A percentile compares a stretch with the other conserved stretches of the same genome.
Conservation (phyloP, 2,329 filamentous ascomycete species). For the Aureobasidium melanogenum region DNA sequence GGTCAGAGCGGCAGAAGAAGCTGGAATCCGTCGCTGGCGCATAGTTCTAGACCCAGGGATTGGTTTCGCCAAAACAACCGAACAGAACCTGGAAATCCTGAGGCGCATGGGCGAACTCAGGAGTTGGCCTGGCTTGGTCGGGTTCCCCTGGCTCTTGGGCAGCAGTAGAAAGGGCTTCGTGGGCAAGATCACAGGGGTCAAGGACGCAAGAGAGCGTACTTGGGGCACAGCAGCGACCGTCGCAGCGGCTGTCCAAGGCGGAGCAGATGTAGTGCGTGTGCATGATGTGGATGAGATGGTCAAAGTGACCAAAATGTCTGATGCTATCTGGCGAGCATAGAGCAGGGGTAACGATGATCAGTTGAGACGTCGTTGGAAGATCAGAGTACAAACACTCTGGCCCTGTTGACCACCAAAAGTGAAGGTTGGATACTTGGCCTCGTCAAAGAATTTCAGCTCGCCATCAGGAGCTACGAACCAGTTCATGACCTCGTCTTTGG, state of each 20-base stretch:
- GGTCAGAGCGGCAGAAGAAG: conserved; percentile 65
- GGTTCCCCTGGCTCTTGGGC: conserved; percentile 81
- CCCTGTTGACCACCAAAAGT: conserved; percentile 83
- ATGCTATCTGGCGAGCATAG: conserved; percentile 69
- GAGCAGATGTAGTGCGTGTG: conserved; percentile 84
- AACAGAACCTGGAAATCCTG: conserved; percentile 76
- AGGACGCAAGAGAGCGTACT: conserved; percentile 58
- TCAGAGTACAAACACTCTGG: conserved; percentile 79
- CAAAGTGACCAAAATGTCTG: conserved; percentile 75
- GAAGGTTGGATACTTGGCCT: conserved; percentile 76
- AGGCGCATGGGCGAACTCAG: conserved; percentile 59
- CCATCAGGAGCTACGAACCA: conserved; percentile 59
- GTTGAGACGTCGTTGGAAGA: conserved; percentile 48
- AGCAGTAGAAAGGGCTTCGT: conserved; percentile 86
- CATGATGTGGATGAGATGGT: conserved; percentile 86
- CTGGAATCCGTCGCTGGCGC: conserved; percentile 83
- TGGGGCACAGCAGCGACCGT: conserved; percentile 89
- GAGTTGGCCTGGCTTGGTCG: conserved; percentile 52
- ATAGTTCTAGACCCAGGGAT: conserved; percentile 91
- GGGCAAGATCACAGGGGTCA: conserved; percentile 68
- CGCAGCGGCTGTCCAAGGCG: conserved; percentile 73
- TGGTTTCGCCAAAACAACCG: conserved; percentile 78
- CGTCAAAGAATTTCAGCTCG: conserved; percentile 52
- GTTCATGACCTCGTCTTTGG: conserved; percentile 67
- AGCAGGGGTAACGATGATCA: not conserved